A percentile compares a stretch with the other conserved stretches of the same genome.
Conservation (phyloP, 192 early-diverging fungal species). For the Coemansia sp. region DNA sequence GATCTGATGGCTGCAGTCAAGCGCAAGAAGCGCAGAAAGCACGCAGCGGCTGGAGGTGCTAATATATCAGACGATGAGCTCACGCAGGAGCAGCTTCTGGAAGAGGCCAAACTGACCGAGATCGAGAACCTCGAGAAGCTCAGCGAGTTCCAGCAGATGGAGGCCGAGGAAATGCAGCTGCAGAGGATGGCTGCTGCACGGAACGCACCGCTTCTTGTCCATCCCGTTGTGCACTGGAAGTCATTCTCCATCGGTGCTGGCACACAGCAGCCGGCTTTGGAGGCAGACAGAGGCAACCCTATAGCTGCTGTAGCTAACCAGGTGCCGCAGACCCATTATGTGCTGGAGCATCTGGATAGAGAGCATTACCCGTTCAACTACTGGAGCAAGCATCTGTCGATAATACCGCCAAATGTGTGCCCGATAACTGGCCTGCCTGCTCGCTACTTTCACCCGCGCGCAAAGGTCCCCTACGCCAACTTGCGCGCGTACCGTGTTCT, state of each 20-base stretch:
- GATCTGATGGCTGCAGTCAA: slow-evolving; percentile 26
- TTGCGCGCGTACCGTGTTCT: slow-evolving; percentile 37
- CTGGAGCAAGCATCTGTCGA: slow-evolving; percentile 14
- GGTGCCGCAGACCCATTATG: slow-evolving; percentile 16
- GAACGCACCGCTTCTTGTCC: slow-evolving; percentile 41
- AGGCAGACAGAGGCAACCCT: background rate
- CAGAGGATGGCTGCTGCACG: slow-evolving; percentile 23
- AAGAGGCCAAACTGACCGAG: slow-evolving; percentile 48
- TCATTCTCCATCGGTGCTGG: slow-evolving; percentile 4
- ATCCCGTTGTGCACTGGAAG: slow-evolving; percentile 38
- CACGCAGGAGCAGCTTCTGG: slow-evolving; percentile 49
- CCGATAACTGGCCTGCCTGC: slow-evolving; percentile 46
- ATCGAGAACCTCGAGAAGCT: slow-evolving; percentile 36
- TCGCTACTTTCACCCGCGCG: slow-evolving; percentile 45
- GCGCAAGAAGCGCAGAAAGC: slow-evolving; percentile 4
- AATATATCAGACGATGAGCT: slow-evolving; percentile 5
- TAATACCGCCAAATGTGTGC: slow-evolving; percentile 30
- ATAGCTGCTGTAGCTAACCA: background rate
- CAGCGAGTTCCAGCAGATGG: slow-evolving; percentile 32
- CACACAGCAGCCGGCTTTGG: background rate
- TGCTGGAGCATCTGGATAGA: slow-evolving; percentile 30
- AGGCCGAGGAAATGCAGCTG: slow-evolving; percentile 39
- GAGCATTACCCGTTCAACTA: slow-evolving; percentile 32
- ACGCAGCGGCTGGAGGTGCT: background rate
- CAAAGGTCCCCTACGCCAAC: slow-evolving; percentile 47